These are phyloP conservation scores for Naematelia aurantialba DNA, from an alignment of 768 basidiomycete species.

Conservation along the genomic window DNA sequence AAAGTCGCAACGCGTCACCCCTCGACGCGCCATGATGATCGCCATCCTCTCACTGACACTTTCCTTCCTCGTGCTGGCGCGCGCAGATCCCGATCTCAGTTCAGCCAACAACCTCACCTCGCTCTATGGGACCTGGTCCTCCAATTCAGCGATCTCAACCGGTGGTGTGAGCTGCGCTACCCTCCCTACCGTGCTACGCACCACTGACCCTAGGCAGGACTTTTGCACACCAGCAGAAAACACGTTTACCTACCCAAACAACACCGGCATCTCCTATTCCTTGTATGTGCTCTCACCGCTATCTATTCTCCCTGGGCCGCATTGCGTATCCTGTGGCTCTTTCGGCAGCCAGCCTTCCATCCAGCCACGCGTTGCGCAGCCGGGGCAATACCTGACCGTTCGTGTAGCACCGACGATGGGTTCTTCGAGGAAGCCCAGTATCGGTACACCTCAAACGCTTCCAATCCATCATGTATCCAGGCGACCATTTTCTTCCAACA, in stretches of 20 bases:
- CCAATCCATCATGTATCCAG: slow-evolving; percentile 78
- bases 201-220: slow-evolving; percentile 56
- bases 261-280: slow-evolving; percentile 80
- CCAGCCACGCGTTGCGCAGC: no score
- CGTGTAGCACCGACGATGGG: slow-evolving; percentile 62
- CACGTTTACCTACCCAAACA: slow-evolving; percentile 77
- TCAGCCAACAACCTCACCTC: slow-evolving; percentile 61
- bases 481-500: slow-evolving; percentile 87
- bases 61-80: neutral
- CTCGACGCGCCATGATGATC: neutral
- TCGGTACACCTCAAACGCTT: slow-evolving; percentile 79
- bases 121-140: slow-evolving; percentile 79
- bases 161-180: slow-evolving; percentile 65
- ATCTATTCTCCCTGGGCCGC: neutral
- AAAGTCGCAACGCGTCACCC: neutral
- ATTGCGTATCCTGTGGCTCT: slow-evolving; percentile 10
- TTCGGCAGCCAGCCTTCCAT: no score
- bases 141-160: slow-evolving; percentile 69
- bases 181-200: neutral
- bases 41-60: neutral
- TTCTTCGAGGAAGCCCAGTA: slow-evolving; percentile 89
- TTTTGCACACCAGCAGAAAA: slow-evolving; percentile 80
- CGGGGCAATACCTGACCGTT: slow-evolving; percentile 2
- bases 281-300: slow-evolving; percentile 61
- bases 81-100: slow-evolving; percentile 22